Evolutionary conservation across 176 grass and related monocot species (phyloP).

Genomic region (Carex pumila): DNA sequence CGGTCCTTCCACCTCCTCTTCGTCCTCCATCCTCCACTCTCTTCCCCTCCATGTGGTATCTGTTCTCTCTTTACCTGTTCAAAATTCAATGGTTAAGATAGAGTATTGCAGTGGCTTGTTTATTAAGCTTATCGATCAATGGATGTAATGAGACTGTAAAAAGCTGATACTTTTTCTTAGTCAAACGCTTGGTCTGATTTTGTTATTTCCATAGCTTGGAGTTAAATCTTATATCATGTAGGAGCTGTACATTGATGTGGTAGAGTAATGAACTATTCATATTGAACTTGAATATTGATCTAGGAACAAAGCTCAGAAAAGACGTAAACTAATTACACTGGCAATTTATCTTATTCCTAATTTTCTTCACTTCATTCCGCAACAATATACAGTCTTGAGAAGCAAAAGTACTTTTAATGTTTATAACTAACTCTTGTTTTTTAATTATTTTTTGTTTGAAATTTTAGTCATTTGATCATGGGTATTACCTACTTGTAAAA

Average conservation of each 20-base stretch:
- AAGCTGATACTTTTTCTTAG: background rate
- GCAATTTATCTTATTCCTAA: background rate
- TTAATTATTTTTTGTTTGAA: background rate
- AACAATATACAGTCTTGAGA: background rate
- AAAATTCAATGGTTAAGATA: background rate
- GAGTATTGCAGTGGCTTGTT: background rate
- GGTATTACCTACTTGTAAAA: slow-evolving; percentile 90
- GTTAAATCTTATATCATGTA: background rate
- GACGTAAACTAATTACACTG: background rate
- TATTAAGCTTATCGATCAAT: background rate
- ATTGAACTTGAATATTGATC: background rate
- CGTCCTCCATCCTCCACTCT: slow-evolving; percentile 91
- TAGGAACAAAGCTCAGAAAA: background rate
- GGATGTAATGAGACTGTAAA: background rate
- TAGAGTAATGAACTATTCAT: background rate
- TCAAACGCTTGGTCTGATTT: background rate
- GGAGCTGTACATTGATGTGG: background rate
- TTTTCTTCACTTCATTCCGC: background rate
- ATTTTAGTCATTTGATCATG: slow-evolving; percentile 87
- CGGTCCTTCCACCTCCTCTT: slow-evolving; percentile 26
- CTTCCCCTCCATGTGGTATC: slow-evolving; percentile 91
- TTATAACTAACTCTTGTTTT: background rate
- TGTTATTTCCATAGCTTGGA: background rate
- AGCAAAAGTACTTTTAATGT: background rate
- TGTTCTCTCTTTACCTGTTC: background rate